Evolutionary conservation across 805 yeast species (phyloP).

Genomic region (Lipomyces kockii): DNA sequence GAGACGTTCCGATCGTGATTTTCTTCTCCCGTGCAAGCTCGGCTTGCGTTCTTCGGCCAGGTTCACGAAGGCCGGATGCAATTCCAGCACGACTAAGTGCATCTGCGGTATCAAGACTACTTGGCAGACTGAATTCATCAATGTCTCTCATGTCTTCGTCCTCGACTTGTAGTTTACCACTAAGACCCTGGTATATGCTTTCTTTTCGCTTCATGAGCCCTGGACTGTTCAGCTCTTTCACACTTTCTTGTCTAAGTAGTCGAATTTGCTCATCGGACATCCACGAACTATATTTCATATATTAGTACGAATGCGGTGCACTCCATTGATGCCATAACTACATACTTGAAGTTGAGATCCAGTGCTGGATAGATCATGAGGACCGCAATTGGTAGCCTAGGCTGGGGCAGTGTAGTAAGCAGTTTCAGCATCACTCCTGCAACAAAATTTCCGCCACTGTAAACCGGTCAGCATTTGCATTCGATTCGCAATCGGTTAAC

Average conservation of each 20-base stretch:
- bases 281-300: constrained; percentile 28
- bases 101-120: constrained; percentile 8
- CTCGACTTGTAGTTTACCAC: constrained; percentile 23
- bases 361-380: constrained; percentile 42
- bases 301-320: neutral
- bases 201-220: constrained; percentile 36
- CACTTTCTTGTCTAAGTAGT: constrained; percentile 38
- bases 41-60: constrained; percentile 11
- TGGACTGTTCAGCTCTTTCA: constrained; percentile 28
- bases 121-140: constrained; percentile 20
- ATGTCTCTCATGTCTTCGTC: constrained; percentile 13
- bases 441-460: constrained; percentile 40
- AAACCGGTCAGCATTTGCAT: constrained; percentile 1
- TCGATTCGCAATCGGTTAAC: neutral
- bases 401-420: constrained; percentile 15
- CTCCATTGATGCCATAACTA: neutral
- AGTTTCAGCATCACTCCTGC: constrained; percentile 39
- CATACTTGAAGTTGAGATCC: constrained; percentile 42
- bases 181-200: constrained; percentile 32
- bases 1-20: constrained; percentile 27
- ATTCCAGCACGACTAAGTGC: neutral
- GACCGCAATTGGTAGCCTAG: constrained; percentile 38
- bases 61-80: constrained; percentile 1
- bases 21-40: constrained; percentile 12
- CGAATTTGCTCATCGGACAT: constrained; percentile 40